Evolutionary conservation across 805 yeast species (phyloP).

Genomic region (Cyberlindnera meyerae): DNA sequence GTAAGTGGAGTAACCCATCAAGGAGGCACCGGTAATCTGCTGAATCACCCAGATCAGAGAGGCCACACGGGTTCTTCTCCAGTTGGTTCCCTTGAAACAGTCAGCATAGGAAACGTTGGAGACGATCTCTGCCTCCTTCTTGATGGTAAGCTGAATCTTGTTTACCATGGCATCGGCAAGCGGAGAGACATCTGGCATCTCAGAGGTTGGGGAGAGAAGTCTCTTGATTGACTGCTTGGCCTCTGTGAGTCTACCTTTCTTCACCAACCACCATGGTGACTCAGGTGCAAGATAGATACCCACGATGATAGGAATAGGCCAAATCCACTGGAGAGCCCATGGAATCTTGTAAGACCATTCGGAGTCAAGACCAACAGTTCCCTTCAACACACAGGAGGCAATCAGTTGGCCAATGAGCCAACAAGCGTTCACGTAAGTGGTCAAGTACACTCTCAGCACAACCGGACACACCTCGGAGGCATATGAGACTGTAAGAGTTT

Average conservation of each 20-base stretch:
- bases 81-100: slow-evolving; percentile 40
- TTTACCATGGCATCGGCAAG: slow-evolving; percentile 31
- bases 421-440: slow-evolving; percentile 38
- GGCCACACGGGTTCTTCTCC: slow-evolving; percentile 40
- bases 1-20: slow-evolving; percentile 43
- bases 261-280: slow-evolving; percentile 43
- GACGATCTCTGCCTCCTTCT: slow-evolving; percentile 23
- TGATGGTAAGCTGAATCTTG: slow-evolving; percentile 29
- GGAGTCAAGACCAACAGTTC: slow-evolving; percentile 9
- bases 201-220: slow-evolving; percentile 8
- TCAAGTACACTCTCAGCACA: slow-evolving; percentile 35
- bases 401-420: slow-evolving; percentile 38
- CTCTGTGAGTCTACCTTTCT: slow-evolving; percentile 30
- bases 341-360: slow-evolving; percentile 34
- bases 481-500: slow-evolving; percentile 36
- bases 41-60: slow-evolving; percentile 40
- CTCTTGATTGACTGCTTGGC: slow-evolving; percentile 31
- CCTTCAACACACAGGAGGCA: slow-evolving; percentile 29
- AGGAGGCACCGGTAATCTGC: slow-evolving; percentile 42
- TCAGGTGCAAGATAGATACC: slow-evolving; percentile 39
- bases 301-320: slow-evolving; percentile 26
- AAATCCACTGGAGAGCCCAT: slow-evolving; percentile 27
- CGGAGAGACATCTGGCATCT: slow-evolving; percentile 14
- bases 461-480: slow-evolving; percentile 41
- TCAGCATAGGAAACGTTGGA: slow-evolving; percentile 32